Evolutionary conservation across 768 basidiomycete species (phyloP).

Genomic region (Cyclocybe cylindracea): DNA sequence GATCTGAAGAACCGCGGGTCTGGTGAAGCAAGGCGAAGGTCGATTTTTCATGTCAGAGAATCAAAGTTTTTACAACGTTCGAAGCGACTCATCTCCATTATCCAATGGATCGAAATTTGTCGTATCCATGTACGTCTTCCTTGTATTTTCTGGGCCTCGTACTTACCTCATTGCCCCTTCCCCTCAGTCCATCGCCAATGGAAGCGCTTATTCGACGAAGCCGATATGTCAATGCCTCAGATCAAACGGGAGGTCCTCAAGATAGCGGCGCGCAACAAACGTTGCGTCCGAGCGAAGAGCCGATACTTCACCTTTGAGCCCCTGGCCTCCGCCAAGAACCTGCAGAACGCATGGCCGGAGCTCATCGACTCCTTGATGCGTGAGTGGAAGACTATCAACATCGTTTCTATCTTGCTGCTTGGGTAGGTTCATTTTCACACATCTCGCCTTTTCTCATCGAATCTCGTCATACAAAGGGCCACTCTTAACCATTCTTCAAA

Average conservation of each 20-base stretch:
- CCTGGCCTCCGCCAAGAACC: constrained; percentile 11
- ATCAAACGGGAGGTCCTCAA: constrained; percentile 45
- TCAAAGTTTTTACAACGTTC: too few relatives aligned
- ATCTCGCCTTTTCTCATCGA: background rate
- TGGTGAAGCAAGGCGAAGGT: too few relatives aligned
- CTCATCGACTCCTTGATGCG: constrained; percentile 26
- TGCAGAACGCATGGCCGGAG: constrained; percentile 36
- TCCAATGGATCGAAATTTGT: too few relatives aligned
- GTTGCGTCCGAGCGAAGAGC: background rate
- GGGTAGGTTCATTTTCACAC: constrained; percentile 11
- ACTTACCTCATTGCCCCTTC: too few relatives aligned
- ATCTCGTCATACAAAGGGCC: constrained; percentile 17
- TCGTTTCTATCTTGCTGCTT: constrained; percentile 26
- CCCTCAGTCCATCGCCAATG: too few relatives aligned
- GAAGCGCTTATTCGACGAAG: too few relatives aligned
- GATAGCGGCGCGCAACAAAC: constrained; percentile 16
- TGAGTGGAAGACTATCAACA: constrained; percentile 30
- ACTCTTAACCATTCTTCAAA: constrained; percentile 33
- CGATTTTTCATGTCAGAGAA: too few relatives aligned
- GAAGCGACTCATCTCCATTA: too few relatives aligned
- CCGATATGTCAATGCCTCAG: too few relatives aligned
- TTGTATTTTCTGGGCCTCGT: too few relatives aligned
- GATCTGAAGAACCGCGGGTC: too few relatives aligned
- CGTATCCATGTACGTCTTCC: too few relatives aligned
- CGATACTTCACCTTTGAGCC: background rate